Evolutionary conservation across 371 early-diverging fungal genomes (phyloP), one percentile per base, ranked within the genome.

Genomic region (Blakeslea trispora): DNA sequence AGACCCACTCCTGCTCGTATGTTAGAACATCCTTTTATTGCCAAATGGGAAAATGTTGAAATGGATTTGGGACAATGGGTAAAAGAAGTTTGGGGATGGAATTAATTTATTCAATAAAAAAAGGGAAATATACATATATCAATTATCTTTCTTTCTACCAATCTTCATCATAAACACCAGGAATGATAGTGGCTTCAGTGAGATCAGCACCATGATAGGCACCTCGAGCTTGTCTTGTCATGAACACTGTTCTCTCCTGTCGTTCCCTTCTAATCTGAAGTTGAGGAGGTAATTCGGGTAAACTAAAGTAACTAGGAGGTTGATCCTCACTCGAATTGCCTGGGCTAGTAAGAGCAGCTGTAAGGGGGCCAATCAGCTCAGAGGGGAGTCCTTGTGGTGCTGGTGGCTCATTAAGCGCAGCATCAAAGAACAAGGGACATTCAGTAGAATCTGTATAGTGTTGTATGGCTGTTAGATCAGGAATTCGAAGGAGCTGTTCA

Each of bases 1-100:
- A 81, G 94, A 23, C 92, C 92, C 2, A 83, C 86, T n/a, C 93
- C 93, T 1, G 72, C 78, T 28, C 85, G 87, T 53, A 85, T 94
- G 73, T 63, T 91, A 50, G 63, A 76, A 35, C 85, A 88, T 72
- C 82, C 84, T 2, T 88, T 88, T 53, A 83, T 88, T 24, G 54
- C 57, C 18, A 72, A 65, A 64, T 80, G 80, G 80, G 67, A 72
- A 61, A 59, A 80, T 59, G 64, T 72, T 15, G 64, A 67, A 17
- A 72, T 80, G 69, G 77, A 80, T 55, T 22, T 80, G 17, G 75
- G 66, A 14, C 63, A 67, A 46, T 83, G 79, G 79, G 75, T 80
- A 35, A 75, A 76, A 53, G 72, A 83, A 71, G 84, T 81, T 37
- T 83, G 84, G 84, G 72, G 71, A 22, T 83, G 80, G 79, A 45